Base-by-base conservation (phyloP, 345 rosid genomes). In the Rubroshorea leprosula region DNA sequence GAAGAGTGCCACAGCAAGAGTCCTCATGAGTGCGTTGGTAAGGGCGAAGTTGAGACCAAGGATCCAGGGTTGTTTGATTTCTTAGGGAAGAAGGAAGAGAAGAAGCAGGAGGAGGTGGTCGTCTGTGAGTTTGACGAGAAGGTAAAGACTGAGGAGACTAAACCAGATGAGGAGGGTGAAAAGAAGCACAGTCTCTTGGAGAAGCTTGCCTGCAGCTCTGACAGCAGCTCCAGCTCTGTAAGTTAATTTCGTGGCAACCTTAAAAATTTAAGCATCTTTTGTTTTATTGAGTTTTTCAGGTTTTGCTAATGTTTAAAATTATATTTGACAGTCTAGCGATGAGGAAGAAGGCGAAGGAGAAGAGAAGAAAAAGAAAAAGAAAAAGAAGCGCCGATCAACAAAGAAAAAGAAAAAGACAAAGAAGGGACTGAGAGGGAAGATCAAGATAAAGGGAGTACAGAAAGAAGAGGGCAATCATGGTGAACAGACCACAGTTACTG, bases 21-120 rank as follows among this genome's bases (percentile, higher is more conserved):
- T 64, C 71, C 71, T 25, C 91, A 76, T 74, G 43, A 19, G 17
- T 81, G 59, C 23, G 73, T 64, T 22, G 67, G 22, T 51, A 29
- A 44, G 4, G 47, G n/a, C 16, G n/a, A 14, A 13, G 47, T 44
- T 1, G 47, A 86, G 76, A 51, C 65, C 60, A 75, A 46, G 49
- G 92, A 89, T 70, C 83, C 91, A 2, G 97, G 97, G 27, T 0
- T 89, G 70, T 79, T 86, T 57, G 95, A 79, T 78, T 82, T 89
- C 87, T 1, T 82, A 74, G 71, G 82, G 58, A 83, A 81, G 84
- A 82, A 83, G 45, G 82, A 80, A 2, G 76, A 69, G 76, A 66
- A 79, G 66, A 74, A 71, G 49, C 75, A 78, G 3, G 86, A 80
- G 50, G 83, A 29, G 56, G 74, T 81, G 64, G 67, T 80, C 62